A percentile compares a stretch with the other conserved stretches of the same genome.
phyloP scores from a whole-genome alignment of 192 early-diverging fungal genomes.

The Podila horticola region DNA sequence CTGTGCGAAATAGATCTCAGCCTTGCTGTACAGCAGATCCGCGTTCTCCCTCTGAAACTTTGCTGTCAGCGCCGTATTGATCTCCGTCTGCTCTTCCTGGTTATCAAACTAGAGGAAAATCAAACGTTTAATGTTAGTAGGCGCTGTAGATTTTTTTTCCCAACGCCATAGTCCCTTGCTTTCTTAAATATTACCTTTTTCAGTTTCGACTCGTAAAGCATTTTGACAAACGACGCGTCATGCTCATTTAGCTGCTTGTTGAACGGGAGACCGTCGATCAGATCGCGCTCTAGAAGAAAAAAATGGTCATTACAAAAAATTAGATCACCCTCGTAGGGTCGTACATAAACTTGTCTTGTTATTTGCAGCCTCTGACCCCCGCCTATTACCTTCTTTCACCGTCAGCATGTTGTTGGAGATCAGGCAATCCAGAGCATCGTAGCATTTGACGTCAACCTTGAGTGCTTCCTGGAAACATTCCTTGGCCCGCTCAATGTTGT shows the following conservation, averaged over 20 bases:
- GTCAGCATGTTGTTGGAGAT: slow-evolving; percentile 69
- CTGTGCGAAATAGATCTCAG: slow-evolving; percentile 64
- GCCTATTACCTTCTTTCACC: slow-evolving; percentile 61
- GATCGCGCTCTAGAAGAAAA: slow-evolving; percentile 62
- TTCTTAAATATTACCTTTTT: slow-evolving; percentile 58
- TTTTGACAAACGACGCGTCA: slow-evolving; percentile 66
- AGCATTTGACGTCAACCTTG: slow-evolving; percentile 68
- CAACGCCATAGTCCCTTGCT: background rate
- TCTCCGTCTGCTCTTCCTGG: slow-evolving; percentile 52
- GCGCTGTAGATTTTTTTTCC: no score
- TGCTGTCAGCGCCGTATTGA: slow-evolving; percentile 47
- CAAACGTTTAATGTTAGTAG: background rate
- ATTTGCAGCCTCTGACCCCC: background rate
- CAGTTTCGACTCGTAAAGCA: slow-evolving; percentile 68
- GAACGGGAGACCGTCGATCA: slow-evolving; percentile 62
- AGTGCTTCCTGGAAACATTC: slow-evolving; percentile 72
- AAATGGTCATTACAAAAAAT: background rate
- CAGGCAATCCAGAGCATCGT: slow-evolving; percentile 71
- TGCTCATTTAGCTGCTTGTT: slow-evolving; percentile 54
- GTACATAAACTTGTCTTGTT: background rate
- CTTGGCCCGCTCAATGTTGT: slow-evolving; percentile 63
- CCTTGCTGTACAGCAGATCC: slow-evolving; percentile 62
- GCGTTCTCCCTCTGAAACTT: slow-evolving; percentile 56
- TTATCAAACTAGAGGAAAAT: slow-evolving; percentile 54
- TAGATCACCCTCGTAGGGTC: background rate